A percentile compares a stretch with the other conserved stretches of the same genome.
Conservation (phyloP, 257 asterid genomes). For the Lycium barbarum region DNA sequence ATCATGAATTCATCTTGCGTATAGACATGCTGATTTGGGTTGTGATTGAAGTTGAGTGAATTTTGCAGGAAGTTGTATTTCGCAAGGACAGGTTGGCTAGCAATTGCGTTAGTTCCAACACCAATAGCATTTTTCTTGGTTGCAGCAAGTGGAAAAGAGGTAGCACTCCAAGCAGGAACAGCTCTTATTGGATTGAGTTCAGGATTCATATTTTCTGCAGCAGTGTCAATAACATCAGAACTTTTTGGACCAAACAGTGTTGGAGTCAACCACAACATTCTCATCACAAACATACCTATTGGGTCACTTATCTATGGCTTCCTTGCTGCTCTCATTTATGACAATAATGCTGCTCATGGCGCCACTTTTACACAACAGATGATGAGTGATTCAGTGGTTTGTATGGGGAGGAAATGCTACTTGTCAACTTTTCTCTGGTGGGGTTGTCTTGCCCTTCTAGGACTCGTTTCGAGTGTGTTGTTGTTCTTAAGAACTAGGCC, state of each 20-base stretch:
- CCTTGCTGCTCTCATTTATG: conserved; percentile 78
- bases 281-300: conserved; percentile 83
- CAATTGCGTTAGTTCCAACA: conserved; percentile 71
- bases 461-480: conserved; percentile 64
- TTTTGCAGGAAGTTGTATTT: conserved; percentile 67
- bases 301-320: conserved; percentile 84
- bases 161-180: conserved; percentile 67
- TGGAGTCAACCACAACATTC: conserved; percentile 91
- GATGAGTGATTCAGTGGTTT: conserved; percentile 52
- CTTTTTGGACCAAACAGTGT: conserved; percentile 80
- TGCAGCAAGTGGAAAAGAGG: conserved; percentile 50
- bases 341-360: conserved; percentile 46
- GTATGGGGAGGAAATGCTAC: conserved; percentile 88
- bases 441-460: conserved; percentile 83
- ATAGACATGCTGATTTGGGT: neutral
- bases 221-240: conserved; percentile 89
- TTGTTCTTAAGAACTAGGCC: conserved; percentile 70
- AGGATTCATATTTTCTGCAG: conserved; percentile 89
- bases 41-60: neutral
- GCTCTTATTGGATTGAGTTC: conserved; percentile 91
- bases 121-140: conserved; percentile 72
- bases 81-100: conserved; percentile 92
- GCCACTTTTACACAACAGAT: neutral
- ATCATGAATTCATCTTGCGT: neutral
- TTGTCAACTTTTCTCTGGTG: conserved; percentile 74